Percentiles rank a stretch among this genome's conserved stretches.
Conservation (phyloP, 2,329 filamentous ascomycete species). For the Dissoconium aciculare region DNA sequence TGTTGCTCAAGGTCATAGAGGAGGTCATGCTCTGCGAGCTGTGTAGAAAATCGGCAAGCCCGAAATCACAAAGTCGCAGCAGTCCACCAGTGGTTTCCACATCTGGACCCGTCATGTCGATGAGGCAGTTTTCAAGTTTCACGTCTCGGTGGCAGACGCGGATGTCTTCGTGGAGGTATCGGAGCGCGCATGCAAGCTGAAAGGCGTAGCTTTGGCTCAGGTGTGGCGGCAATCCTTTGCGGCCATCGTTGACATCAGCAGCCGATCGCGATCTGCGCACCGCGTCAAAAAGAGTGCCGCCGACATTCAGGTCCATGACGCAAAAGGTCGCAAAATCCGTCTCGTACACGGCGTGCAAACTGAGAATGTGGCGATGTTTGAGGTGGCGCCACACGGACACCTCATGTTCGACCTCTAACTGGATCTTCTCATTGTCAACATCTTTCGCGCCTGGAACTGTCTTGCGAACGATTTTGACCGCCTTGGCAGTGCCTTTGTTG, state of each 20-base stretch:
- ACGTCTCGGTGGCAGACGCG: conserved; percentile 52
- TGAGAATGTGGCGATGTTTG: conserved; percentile 46
- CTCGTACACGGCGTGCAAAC: conserved; percentile 49
- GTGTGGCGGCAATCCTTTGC: conserved; percentile 31
- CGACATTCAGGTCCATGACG: conserved; percentile 48
- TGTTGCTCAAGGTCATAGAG: conserved; percentile 26
- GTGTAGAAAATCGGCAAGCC: conserved; percentile 52
- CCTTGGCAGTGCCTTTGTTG: conserved; percentile 40
- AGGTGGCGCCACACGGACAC: conserved; percentile 53
- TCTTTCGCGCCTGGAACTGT: conserved; percentile 41
- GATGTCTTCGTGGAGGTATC: conserved; percentile 54
- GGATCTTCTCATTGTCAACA: conserved; percentile 47
- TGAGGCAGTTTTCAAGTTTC: conserved; percentile 53
- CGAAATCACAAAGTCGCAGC: conserved; percentile 52
- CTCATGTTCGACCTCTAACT: conserved; percentile 55
- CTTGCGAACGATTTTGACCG: conserved; percentile 54
- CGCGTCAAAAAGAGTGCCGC: conserved; percentile 50
- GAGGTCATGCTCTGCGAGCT: conserved; percentile 15
- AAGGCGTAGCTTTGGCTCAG: conserved; percentile 46
- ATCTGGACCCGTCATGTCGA: conserved; percentile 39
- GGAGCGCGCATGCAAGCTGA: conserved; percentile 48
- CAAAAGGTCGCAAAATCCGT: conserved; percentile 55
- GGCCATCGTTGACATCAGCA: conserved; percentile 15
- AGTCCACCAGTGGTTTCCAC: conserved; percentile 38
- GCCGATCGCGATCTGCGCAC: conserved; percentile 38